phyloP scores from a whole-genome alignment of 2,329 filamentous ascomycete species.

The Sarocladiaceae sp. region DNA sequence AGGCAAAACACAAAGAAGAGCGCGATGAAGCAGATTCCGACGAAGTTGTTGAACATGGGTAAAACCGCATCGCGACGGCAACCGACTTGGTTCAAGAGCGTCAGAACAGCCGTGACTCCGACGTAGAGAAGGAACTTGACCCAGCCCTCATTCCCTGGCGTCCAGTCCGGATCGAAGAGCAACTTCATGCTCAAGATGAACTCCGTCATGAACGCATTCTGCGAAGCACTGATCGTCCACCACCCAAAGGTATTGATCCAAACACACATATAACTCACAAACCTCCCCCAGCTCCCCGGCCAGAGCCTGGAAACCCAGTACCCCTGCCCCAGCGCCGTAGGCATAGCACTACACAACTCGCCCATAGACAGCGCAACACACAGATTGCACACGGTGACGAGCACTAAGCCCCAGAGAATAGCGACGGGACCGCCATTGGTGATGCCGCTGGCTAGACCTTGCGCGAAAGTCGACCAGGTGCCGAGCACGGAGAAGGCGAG shows the following conservation, averaged over 20 bases:
- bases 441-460: conserved; percentile 33
- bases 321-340: conserved; percentile 47
- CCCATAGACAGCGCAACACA: conserved; percentile 44
- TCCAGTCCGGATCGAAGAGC: conserved; percentile 39
- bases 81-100: conserved; percentile 36
- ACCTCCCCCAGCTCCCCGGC: conserved; percentile 34
- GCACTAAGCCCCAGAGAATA: conserved; percentile 43
- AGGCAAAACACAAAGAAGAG: conserved; percentile 42
- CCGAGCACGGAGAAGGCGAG: conserved; percentile 47
- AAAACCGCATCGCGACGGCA: conserved; percentile 27
- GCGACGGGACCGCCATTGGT: conserved; percentile 40
- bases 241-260: conserved; percentile 52
- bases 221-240: conserved; percentile 46
- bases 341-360: conserved; percentile 46
- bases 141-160: conserved; percentile 32
- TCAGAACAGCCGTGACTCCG: conserved; percentile 37
- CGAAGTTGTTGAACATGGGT: conserved; percentile 44
- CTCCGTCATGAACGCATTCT: conserved; percentile 46
- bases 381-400: conserved; percentile 40
- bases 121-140: conserved; percentile 45
- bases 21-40: conserved; percentile 39
- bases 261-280: conserved; percentile 44
- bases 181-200: conserved; percentile 45
- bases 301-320: conserved; percentile 33
- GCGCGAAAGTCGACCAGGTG: conserved; percentile 46